Evolutionary conservation across 306 rosid genomes (phyloP).

Genomic region (Dryas octopetala): DNA sequence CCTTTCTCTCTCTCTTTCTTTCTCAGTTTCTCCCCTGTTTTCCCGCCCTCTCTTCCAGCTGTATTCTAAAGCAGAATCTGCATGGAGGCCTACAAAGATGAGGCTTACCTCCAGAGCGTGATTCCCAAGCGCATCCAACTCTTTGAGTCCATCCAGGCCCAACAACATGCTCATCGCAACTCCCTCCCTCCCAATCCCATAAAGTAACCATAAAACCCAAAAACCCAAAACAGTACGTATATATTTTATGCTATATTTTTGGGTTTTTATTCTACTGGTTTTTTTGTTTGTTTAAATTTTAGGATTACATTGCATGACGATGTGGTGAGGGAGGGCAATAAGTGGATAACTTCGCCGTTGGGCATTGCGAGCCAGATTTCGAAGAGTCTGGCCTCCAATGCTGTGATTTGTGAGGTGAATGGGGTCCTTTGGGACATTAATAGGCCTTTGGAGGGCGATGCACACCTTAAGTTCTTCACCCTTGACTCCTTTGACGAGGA

Average conservation of each 20-base stretch:
- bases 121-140: constrained; percentile 63
- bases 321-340: constrained; percentile 15
- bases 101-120: constrained; percentile 47
- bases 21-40: no score
- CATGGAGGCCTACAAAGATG: constrained; percentile 62
- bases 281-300: background rate
- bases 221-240: no score
- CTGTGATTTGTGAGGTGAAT: constrained; percentile 57
- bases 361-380: constrained; percentile 67
- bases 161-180: constrained; percentile 41
- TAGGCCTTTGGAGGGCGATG: constrained; percentile 68
- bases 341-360: constrained; percentile 63
- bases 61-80: no score
- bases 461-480: constrained; percentile 58
- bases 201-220: constrained; percentile 31
- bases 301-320: no score
- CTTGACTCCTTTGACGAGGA: constrained; percentile 37
- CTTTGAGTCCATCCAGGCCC: constrained; percentile 53
- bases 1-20: no score
- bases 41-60: no score
- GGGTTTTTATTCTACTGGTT: background rate
- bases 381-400: constrained; percentile 56
- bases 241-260: background rate
- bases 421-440: constrained; percentile 80
- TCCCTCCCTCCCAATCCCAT: constrained; percentile 77